Base-by-base conservation (phyloP, 768 basidiomycete species). In the Tricholoma bakamatsutake region DNA sequence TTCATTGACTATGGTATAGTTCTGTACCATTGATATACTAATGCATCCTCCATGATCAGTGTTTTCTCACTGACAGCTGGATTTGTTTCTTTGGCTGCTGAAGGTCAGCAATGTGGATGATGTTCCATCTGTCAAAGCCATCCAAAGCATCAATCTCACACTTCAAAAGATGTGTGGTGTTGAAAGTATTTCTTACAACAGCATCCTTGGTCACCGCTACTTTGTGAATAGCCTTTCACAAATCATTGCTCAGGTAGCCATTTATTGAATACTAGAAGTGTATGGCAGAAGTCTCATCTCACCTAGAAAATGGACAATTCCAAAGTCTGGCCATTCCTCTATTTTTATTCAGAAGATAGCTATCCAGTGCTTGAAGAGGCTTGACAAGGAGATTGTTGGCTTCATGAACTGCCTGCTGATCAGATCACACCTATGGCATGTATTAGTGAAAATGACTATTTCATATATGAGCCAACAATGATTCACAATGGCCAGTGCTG, bases 231-330 rank as follows among this genome's bases (percentile, higher is more conserved):
- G 53, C 18, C 40, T 75, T 5, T 28, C 62, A 0, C 53, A 66
- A 15, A 67, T 74, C 21, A 65, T 73, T 31, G 61, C 66, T 2
- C 73, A 71, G 63, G 72, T 24, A 24, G 3, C 21, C 68, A 54
- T 24, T 48, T 47, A 15, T n/a, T 46, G 33, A 42, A 28, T 15
- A 31, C 31, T 50, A n/a, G 18, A 27, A 35, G 46, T 40, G 21
- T 50, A 21, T 34, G 45, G 12, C 8, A 11, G 12, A n/a, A n/a
- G n/a, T n/a, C 21, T 24, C 21, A 24, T 24, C 21, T 24, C 3
- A 24, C 21, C 21, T 45, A 74, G 72, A 73, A 75, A 64, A 70
- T 73, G 64, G 60, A 68, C 2, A 76, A 76, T 53, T 72, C 72
- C 0, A 21, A 40, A n/a, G 67, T 76, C 10, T 63, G 68, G 0